These are phyloP conservation scores for Graphilbum sp. DNA, from an alignment of 2,329 filamentous ascomycete genomes.

Conservation along the genomic window DNA sequence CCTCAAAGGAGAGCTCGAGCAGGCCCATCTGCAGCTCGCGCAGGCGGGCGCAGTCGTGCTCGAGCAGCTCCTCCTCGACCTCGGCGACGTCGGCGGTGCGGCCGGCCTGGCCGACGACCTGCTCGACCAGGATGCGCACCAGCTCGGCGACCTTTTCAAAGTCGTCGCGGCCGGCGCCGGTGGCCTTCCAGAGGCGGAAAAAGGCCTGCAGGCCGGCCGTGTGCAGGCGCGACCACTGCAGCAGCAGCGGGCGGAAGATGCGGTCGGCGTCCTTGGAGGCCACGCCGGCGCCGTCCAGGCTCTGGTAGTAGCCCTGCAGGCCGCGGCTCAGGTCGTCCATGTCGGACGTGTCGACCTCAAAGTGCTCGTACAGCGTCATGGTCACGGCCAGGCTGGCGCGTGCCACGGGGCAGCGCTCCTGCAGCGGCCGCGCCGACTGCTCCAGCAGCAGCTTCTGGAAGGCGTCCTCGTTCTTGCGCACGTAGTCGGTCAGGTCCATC, in stretches of 20 bases:
- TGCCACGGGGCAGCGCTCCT: conserved; percentile 72
- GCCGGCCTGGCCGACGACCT: conserved; percentile 67
- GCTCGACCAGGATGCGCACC: conserved; percentile 76
- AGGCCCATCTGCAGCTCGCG: conserved; percentile 87
- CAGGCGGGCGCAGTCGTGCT: conserved; percentile 64
- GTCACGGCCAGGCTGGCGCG: conserved; percentile 77
- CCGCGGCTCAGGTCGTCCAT: conserved; percentile 51
- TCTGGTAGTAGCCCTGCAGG: conserved; percentile 48
- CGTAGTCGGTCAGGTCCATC: conserved; percentile 94
- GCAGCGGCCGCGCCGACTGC: conserved; percentile 56
- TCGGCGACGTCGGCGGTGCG: conserved; percentile 73
- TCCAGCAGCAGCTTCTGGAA: conserved; percentile 88
- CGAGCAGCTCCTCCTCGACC: conserved; percentile 74
- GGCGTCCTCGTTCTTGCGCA: conserved; percentile 76
- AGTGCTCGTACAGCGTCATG: conserved; percentile 82
- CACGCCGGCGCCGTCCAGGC: conserved; percentile 37
- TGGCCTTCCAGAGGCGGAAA: conserved; percentile 82
- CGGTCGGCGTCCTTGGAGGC: conserved; percentile 59
- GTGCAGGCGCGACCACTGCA: conserved; percentile 89
- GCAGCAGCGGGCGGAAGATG: conserved; percentile 68
- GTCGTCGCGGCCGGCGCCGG: conserved; percentile 68
- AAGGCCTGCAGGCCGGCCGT: conserved; percentile 74
- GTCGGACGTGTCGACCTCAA: conserved; percentile 77
- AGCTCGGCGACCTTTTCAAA: conserved; percentile 89
- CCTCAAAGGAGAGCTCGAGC: conserved; percentile 79